Conservation (phyloP, 805 yeast genomes). For the Candida argentea region DNA sequence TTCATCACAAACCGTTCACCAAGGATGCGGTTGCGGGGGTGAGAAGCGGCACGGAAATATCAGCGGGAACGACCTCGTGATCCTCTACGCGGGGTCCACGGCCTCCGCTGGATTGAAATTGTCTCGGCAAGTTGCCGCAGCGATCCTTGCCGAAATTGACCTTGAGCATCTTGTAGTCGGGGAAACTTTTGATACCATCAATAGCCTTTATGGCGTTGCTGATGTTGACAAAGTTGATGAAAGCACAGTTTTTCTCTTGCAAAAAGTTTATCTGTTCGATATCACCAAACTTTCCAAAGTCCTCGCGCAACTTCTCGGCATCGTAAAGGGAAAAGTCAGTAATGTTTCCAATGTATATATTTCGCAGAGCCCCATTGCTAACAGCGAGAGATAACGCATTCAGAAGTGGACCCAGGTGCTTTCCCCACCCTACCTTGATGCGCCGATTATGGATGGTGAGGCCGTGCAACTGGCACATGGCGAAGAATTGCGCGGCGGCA, state of each 20-base stretch:
- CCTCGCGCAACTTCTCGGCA: conserved; percentile 53
- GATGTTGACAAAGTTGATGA: conserved; percentile 84
- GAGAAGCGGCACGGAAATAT: no score
- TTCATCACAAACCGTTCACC: background rate
- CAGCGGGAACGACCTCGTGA: no score
- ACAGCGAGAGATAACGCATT: conserved; percentile 84
- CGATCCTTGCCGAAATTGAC: conserved; percentile 47
- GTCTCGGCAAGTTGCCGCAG: conserved; percentile 90
- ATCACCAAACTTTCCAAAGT: conserved; percentile 80
- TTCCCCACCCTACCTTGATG: conserved; percentile 96
- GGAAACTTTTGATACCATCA: conserved; percentile 75
- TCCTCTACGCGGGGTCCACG: no score
- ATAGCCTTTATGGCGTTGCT: conserved; percentile 87
- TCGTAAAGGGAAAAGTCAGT: conserved; percentile 39
- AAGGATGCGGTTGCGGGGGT: conserved; percentile 1
- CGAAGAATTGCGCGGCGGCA: conserved; percentile 95
- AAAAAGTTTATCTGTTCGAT: conserved; percentile 90
- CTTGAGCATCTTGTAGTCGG: conserved; percentile 54
- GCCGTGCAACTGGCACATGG: conserved; percentile 87
- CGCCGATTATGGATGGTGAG: conserved; percentile 76
- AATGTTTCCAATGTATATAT: conserved; percentile 76
- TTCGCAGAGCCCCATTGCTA: conserved; percentile 88
- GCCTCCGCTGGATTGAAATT: conserved; percentile 39
- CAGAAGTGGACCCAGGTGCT: conserved; percentile 86
- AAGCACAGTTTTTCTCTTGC: conserved; percentile 78